Base-by-base conservation (phyloP, 805 yeast genomes). In the Zygoascus ofunaensis region DNA sequence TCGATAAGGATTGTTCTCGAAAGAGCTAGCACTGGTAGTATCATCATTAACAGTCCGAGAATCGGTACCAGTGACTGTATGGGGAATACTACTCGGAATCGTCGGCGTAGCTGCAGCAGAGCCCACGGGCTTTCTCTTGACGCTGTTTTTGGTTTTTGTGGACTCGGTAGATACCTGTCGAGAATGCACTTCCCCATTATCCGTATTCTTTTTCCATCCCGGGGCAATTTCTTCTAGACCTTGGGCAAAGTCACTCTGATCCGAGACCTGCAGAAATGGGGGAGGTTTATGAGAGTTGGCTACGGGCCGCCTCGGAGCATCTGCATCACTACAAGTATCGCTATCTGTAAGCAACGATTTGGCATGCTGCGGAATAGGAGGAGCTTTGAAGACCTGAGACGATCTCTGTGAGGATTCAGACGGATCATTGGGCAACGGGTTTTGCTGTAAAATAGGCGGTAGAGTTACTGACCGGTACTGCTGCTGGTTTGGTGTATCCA, bases 101-200 rank as follows among this genome's bases (percentile, higher is more conserved):
- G n/a, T n/a, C n/a, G n/a, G n/a, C n/a, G n/a, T n/a, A n/a, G 30
- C 7, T 7, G 36, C 12, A 5, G 28, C 43, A 19, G 49, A 35
- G 4, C 54, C 55, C 1, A 52, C 55, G 1, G 55, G 55, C 40
- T 52, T 52, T 35, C 55, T 39, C 22, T 48, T 48, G 15, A 52
- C 54, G 12, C 45, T 41, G 23, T 45, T 24, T 36, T 43, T 36
- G 23, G 43, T 33, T 21, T 34, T 19, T 5, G 15, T 17, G 4
- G 24, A 15, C 7, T 28, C 38, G 10, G 19, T 15, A 4, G 37
- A n/a, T n/a, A 12, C 30, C 23, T 23, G 20, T 20, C 21, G 17
- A n/a, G 23, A 17, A 26, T 26, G 30, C n/a, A n/a, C n/a, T n/a
- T n/a, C n/a, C n/a, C n/a, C n/a, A 8, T 14, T 18, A 10, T 18